These are phyloP conservation scores for Leccinum aurantiacum DNA, from an alignment of 768 basidiomycete genomes.

Conservation along the genomic window DNA sequence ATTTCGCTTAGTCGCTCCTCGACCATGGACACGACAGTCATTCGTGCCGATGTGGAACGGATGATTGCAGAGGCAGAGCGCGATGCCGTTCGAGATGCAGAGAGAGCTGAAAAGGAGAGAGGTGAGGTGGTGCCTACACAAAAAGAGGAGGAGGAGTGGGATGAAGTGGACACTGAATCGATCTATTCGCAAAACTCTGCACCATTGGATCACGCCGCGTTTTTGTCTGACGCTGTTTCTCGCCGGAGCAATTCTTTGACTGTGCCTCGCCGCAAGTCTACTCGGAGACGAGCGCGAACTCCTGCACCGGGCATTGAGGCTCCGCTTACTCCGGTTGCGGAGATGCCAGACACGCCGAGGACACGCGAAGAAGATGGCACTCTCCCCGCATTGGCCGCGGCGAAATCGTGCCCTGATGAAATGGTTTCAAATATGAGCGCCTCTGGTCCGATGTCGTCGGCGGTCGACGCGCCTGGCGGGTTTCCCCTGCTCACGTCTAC, in stretches of 20 bases:
- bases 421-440: conserved; percentile 10
- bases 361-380: background rate
- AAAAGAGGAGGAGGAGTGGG: conserved; percentile 5
- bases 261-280: conserved; percentile 10
- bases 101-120: background rate
- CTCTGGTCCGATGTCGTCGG: conserved; percentile 12
- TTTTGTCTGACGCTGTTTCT: conserved; percentile 3
- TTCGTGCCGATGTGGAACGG: conserved; percentile 8
- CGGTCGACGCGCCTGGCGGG: background rate
- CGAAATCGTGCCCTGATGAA: conserved; percentile 10
- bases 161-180: conserved; percentile 10
- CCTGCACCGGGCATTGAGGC: background rate
- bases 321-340: conserved; percentile 22
- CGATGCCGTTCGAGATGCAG: conserved; percentile 15
- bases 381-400: conserved; percentile 2
- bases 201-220: conserved; percentile 11
- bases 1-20: conserved; percentile 3
- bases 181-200: conserved; percentile 30
- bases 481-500: conserved; percentile 28
- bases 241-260: background rate
- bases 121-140: background rate
- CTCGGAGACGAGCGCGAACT: conserved; percentile 7
- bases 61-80: conserved; percentile 19
- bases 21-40: conserved; percentile 8
- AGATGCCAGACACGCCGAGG: conserved; percentile 13